Conservation (phyloP, 2,329 filamentous ascomycete genomes). For the Venturia pyrina region DNA sequence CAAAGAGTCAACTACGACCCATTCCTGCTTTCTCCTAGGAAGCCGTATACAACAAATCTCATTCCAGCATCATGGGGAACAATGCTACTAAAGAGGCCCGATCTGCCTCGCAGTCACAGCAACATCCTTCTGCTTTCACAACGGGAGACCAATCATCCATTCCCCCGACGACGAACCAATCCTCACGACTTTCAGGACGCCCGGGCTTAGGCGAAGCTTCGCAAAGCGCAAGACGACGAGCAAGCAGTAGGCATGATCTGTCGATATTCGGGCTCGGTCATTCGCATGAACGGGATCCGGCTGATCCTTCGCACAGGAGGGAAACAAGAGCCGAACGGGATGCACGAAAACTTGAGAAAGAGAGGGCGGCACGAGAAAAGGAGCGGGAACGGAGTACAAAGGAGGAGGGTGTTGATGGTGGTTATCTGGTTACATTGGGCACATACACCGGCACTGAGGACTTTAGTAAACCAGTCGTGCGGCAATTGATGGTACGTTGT, state of each 20-base stretch:
- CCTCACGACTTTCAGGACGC: slow-evolving; percentile 17
- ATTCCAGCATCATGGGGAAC: slow-evolving; percentile 32
- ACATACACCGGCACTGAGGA: slow-evolving; percentile 89
- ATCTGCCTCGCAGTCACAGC: slow-evolving; percentile 23
- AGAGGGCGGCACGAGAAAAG: slow-evolving; percentile 62
- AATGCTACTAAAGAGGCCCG: slow-evolving; percentile 38
- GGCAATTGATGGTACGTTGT: slow-evolving; percentile 69
- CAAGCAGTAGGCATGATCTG: slow-evolving; percentile 45
- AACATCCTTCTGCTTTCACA: slow-evolving; percentile 20
- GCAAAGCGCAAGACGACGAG: slow-evolving; percentile 29
- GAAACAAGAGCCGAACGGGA: slow-evolving; percentile 91
- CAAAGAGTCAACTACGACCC: too few species aligned
- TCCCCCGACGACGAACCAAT: slow-evolving; percentile 18
- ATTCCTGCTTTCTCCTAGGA: too few species aligned
- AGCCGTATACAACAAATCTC: not conserved
- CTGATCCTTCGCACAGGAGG: slow-evolving; percentile 50
- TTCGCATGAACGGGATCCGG: slow-evolving; percentile 37
- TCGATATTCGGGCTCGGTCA: slow-evolving; percentile 48
- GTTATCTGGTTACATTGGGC: slow-evolving; percentile 86
- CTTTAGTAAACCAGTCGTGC: slow-evolving; percentile 78
- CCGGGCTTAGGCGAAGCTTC: slow-evolving; percentile 17
- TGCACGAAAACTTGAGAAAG: slow-evolving; percentile 72
- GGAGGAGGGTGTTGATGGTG: slow-evolving; percentile 89
- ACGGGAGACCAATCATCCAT: slow-evolving; percentile 22
- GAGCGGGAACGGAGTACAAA: slow-evolving; percentile 84